Evolutionary conservation across 164 flowering plant species (phyloP).

Genomic region (Vitis riparia): DNA sequence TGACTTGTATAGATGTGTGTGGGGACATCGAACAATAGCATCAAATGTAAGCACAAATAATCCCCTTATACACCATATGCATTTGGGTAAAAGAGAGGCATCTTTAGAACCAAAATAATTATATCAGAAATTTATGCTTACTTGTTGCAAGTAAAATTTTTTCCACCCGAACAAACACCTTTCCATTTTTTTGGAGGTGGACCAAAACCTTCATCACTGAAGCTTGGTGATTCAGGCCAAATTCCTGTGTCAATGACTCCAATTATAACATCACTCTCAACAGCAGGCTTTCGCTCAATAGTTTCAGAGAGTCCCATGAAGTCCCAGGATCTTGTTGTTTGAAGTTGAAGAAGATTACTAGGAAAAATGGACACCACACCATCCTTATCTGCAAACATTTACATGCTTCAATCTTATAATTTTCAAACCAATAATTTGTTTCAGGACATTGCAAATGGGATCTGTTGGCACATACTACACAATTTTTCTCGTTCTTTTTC

Average conservation of each 20-base stretch:
- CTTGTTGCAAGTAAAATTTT: constrained; percentile 39
- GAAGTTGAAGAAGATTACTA: constrained; percentile 13
- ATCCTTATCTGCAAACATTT: constrained; percentile 23
- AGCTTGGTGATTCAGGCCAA: constrained; percentile 34
- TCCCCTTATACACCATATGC: too few relatives aligned
- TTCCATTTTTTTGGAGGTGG: constrained; percentile 39
- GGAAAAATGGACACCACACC: constrained; percentile 42
- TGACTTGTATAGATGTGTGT: too few relatives aligned
- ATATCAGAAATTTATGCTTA: constrained; percentile 5
- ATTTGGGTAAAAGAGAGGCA: too few relatives aligned
- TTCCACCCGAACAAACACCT: constrained; percentile 27
- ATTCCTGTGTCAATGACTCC: constrained; percentile 32
- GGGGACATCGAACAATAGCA: too few relatives aligned
- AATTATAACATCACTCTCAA: constrained; percentile 33
- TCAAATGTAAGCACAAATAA: too few relatives aligned
- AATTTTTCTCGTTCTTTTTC: constrained; percentile 16
- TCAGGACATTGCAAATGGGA: neutral
- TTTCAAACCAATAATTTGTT: neutral
- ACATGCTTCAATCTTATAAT: neutral
- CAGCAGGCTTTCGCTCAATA: neutral
- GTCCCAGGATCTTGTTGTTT: constrained; percentile 53
- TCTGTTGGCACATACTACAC: constrained; percentile 7
- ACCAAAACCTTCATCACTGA: constrained; percentile 25
- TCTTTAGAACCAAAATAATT: too few relatives aligned
- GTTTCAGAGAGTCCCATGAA: constrained; percentile 29